Evolutionary conservation across 805 yeast genomes (phyloP).

Genomic region (Saccharomycopsis olivae): DNA sequence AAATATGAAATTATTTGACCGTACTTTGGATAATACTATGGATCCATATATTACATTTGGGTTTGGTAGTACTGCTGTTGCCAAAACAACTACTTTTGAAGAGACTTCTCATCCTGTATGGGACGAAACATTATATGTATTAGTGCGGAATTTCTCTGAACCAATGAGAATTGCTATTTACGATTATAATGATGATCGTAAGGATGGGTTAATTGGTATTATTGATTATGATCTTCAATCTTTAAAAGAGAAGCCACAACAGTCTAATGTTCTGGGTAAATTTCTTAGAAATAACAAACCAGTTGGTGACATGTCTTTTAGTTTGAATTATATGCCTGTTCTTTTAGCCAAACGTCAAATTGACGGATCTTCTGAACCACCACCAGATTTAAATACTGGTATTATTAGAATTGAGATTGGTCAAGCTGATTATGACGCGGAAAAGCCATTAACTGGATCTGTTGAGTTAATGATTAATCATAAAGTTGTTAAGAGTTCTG

Average conservation of each 20-base stretch:
- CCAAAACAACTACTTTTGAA: slow-evolving; percentile 55
- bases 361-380: slow-evolving; percentile 76
- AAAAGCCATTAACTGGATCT: slow-evolving; percentile 43
- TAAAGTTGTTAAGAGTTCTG: slow-evolving; percentile 47
- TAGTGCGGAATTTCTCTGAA: slow-evolving; percentile 68
- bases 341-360: slow-evolving; percentile 45
- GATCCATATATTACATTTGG: slow-evolving; percentile 84
- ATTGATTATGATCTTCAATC: slow-evolving; percentile 63
- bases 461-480: slow-evolving; percentile 64
- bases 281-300: slow-evolving; percentile 76
- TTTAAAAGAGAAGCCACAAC: slow-evolving; percentile 42
- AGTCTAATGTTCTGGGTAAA: slow-evolving; percentile 39
- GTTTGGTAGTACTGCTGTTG: slow-evolving; percentile 44
- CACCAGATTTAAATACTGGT: slow-evolving; percentile 93
- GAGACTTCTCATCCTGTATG: slow-evolving; percentile 70
- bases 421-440: slow-evolving; percentile 25
- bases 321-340: slow-evolving; percentile 68
- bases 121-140: slow-evolving; percentile 67
- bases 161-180: slow-evolving; percentile 62
- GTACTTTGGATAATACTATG: slow-evolving; percentile 60
- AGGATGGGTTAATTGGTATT: slow-evolving; percentile 74
- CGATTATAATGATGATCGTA: slow-evolving; percentile 72
- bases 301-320: slow-evolving; percentile 65
- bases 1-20: slow-evolving; percentile 56
- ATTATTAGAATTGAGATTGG: slow-evolving; percentile 57